Evolutionary conservation across 2,329 filamentous ascomycete genomes (phyloP).

Genomic region (Xylaria multiplex): DNA sequence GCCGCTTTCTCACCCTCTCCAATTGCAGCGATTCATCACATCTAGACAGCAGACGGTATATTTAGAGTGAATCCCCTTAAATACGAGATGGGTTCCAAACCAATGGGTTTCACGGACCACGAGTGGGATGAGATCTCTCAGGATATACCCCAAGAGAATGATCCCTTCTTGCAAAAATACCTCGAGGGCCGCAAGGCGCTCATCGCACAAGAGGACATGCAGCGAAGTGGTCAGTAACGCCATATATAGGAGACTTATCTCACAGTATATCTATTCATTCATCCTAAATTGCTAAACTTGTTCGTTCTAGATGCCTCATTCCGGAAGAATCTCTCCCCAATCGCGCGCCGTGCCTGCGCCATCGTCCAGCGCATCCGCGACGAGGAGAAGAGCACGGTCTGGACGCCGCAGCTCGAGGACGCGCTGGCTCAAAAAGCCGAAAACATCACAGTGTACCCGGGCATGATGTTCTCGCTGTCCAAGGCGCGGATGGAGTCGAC

Average conservation of each 20-base stretch:
- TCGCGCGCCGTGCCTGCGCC: slow-evolving; percentile 78
- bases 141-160: slow-evolving; percentile 67
- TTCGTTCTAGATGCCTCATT: slow-evolving; percentile 70
- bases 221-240: slow-evolving; percentile 74
- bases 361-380: slow-evolving; percentile 84
- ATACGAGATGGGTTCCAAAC: slow-evolving; percentile 30
- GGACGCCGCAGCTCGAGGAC: slow-evolving; percentile 80
- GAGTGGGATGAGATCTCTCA: slow-evolving; percentile 68
- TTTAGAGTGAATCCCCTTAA: no score
- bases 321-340: slow-evolving; percentile 78
- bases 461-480: slow-evolving; percentile 92
- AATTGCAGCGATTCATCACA: neutral
- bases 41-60: neutral
- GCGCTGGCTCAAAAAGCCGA: slow-evolving; percentile 68
- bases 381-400: slow-evolving; percentile 78
- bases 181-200: slow-evolving; percentile 78
- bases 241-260: slow-evolving; percentile 1
- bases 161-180: slow-evolving; percentile 86
- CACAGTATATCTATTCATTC: no score
- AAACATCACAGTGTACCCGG: slow-evolving; percentile 77
- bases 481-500: slow-evolving; percentile 88
- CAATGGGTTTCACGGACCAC: slow-evolving; percentile 55
- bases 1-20: neutral
- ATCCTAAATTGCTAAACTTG: slow-evolving; percentile 2
- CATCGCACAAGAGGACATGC: slow-evolving; percentile 81